Percentiles rank a stretch among this genome's conserved stretches.
Evolutionary conservation across 257 asterid genomes (phyloP).

Genomic region (Craterostigma plantagineum): DNA sequence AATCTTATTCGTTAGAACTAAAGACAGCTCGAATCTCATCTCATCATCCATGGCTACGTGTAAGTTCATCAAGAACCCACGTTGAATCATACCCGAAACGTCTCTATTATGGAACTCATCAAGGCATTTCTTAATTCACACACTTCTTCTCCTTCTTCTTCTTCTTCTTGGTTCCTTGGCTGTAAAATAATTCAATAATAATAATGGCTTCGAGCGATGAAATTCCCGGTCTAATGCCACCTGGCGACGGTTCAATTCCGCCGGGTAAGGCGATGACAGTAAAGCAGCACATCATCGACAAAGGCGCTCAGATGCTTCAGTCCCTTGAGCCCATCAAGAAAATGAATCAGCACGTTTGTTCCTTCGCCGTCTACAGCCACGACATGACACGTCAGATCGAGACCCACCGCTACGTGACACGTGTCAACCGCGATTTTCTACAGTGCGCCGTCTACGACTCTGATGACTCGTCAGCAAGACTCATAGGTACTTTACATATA

Average conservation of each 20-base stretch:
- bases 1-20: too few relatives aligned
- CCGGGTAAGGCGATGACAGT: conserved; percentile 54
- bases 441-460: conserved; percentile 86
- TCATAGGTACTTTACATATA: too few relatives aligned
- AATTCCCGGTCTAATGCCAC: conserved; percentile 27
- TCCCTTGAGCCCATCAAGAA: conserved; percentile 48
- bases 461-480: conserved; percentile 44
- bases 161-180: too few relatives aligned
- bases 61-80: too few relatives aligned
- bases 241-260: conserved; percentile 46
- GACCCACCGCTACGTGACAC: conserved; percentile 49
- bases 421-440: conserved; percentile 53
- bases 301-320: conserved; percentile 49
- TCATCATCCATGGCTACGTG: too few relatives aligned
- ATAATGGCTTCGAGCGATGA: conserved; percentile 53
- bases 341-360: conserved; percentile 63
- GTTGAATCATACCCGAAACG: too few relatives aligned
- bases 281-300: conserved; percentile 35
- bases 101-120: too few relatives aligned
- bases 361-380: conserved; percentile 72
- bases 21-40: too few relatives aligned
- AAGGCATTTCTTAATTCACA: too few relatives aligned
- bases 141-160: too few relatives aligned
- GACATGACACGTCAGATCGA: conserved; percentile 71
- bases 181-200: neutral